Evolutionary conservation across 352 stramenopile genomes (phyloP).

Genomic region (Globisporangium spinosum): DNA sequence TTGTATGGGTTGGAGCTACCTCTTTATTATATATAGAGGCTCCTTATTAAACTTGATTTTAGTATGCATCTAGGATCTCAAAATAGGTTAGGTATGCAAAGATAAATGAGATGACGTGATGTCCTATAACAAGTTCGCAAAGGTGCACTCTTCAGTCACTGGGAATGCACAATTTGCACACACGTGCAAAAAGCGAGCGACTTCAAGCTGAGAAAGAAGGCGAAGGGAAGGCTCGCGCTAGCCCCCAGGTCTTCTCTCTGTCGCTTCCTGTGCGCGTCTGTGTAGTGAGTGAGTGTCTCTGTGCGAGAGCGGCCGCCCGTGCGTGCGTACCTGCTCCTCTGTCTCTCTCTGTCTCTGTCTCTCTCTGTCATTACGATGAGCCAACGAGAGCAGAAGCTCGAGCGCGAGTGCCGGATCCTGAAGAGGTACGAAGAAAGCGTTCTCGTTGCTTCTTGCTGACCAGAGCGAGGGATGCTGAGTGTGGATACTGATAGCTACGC

Average conservation of each 20-base stretch:
- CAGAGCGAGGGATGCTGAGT: background rate
- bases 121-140: constrained; percentile 1
- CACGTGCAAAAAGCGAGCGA: constrained; percentile 4
- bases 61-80: background rate
- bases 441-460: background rate
- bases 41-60: background rate
- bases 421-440: constrained; percentile 22
- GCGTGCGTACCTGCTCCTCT: background rate
- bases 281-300: background rate
- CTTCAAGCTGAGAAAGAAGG: constrained; percentile 11
- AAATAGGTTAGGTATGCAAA: background rate
- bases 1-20: background rate
- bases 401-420: constrained; percentile 33
- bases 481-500: background rate
- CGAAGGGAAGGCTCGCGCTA: background rate
- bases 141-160: background rate
- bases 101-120: background rate
- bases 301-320: background rate
- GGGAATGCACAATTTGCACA: background rate
- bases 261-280: constrained; percentile 1
- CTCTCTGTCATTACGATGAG: constrained; percentile 1
- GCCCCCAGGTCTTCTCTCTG: background rate
- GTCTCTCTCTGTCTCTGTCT: background rate
- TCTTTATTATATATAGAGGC: background rate
- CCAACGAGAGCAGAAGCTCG: constrained; percentile 30